A percentile compares a stretch with the other conserved stretches of the same genome.
Conservation (phyloP, 2,329 filamentous ascomycete genomes). For the Colletotrichum sp. region DNA sequence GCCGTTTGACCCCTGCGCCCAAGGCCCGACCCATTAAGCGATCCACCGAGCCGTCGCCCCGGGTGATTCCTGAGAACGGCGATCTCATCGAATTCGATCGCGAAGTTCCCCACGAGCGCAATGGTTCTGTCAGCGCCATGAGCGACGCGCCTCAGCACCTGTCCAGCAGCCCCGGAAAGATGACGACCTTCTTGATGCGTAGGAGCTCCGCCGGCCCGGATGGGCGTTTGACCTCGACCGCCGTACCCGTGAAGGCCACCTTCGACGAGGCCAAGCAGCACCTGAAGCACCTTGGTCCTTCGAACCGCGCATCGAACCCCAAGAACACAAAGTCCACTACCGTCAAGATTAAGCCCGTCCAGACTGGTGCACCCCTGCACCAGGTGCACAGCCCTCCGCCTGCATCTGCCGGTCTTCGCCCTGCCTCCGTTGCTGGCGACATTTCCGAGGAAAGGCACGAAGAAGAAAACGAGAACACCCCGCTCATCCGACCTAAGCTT, state of each 20-base stretch:
- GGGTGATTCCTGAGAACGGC: not conserved
- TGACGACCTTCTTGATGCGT: constrained; percentile 65
- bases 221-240: constrained; percentile 50
- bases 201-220: constrained; percentile 61
- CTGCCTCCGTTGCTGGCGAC: constrained; percentile 25
- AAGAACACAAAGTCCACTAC: constrained; percentile 66
- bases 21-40: constrained; percentile 65
- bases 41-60: constrained; percentile 35
- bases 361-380: constrained; percentile 43
- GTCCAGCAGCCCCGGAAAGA: constrained; percentile 52
- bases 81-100: constrained; percentile 44
- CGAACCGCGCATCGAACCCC: constrained; percentile 69
- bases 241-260: constrained; percentile 64
- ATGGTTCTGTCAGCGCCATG: constrained; percentile 40
- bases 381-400: constrained; percentile 13
- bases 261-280: constrained; percentile 68
- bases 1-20: constrained; percentile 84
- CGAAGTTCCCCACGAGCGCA: constrained; percentile 32
- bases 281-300: constrained; percentile 69
- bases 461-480: constrained; percentile 16
- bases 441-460: not conserved
- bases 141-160: constrained; percentile 42
- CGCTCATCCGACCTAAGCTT: constrained; percentile 20
- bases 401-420: constrained; percentile 23
- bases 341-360: constrained; percentile 72